Evolutionary conservation across 2,329 filamentous ascomycete genomes (phyloP), one percentile per base, ranked within the genome.

Genomic region (Fusarium incarnatum): DNA sequence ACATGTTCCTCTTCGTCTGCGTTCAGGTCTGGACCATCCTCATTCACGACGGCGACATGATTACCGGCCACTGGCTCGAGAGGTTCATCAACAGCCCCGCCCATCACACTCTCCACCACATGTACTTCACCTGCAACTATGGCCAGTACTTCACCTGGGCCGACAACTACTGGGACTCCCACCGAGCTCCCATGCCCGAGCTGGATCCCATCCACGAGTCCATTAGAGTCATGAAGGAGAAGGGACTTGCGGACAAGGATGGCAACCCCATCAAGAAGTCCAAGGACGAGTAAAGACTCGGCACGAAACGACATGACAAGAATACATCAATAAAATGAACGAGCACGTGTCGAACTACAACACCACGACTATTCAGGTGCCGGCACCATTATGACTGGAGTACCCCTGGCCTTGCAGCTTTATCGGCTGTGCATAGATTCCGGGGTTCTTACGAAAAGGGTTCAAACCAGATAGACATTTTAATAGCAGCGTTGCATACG

Each of bases 121-220:
- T 84, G 74, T 84, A 83, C 77, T 84, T 84, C 73, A 84, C 80
- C 64, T 80, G 81, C 80, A 84, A 84, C 76, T 84, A 84, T 74
- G 82, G 82, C 62, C 82, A 84, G 75, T 84, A 83, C 74, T 84
- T 84, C 67, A 84, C 82, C 64, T 84, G 81, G 81, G 81, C 81
- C 70, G 82, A 83, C 71, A 78, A 54, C 75, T 83, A 80, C 72
- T 84, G 81, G 67, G 78, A 79, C 71, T 83, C 82, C 15, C 82
- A 84, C 76, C 74, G 80, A 47, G 75, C 79, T n/a, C 82, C 82
- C n/a, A 75, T 77, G 46, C 81, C 82, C 6, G 77, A 79, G 56
- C 76, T 84, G 11, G 82, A 84, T 45, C 82, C 82, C 23, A 79
- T 84, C 9, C 80, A 82, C 68, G 82, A 84, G 5, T 80, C 82